phyloP scores from a whole-genome alignment of 331 rosid genomes.

The Erythrophleum ivorense region DNA sequence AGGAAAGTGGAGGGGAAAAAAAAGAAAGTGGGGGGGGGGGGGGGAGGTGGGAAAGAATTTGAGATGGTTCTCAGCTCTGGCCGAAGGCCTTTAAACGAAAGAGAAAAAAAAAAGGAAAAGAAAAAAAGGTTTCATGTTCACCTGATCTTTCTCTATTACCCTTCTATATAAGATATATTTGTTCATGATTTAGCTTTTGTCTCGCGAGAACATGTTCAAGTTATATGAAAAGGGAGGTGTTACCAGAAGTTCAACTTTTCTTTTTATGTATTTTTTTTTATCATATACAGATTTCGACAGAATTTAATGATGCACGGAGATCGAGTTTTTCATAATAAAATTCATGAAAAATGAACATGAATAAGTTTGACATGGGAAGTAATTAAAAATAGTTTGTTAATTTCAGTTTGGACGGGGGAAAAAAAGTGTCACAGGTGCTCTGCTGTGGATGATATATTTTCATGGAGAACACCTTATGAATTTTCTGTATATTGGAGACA shows the following conservation, averaged over 20 bases:
- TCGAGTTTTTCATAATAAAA: not conserved
- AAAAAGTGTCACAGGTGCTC: not conserved
- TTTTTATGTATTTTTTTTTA: no score
- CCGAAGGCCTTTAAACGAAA: constrained; percentile 74
- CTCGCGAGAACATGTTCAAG: not conserved
- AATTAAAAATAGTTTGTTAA: not conserved
- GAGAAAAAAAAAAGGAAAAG: not conserved
- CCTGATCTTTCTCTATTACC: not conserved
- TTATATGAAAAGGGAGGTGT: not conserved
- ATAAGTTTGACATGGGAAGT: not conserved
- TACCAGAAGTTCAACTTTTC: no score
- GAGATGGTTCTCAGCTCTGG: constrained; percentile 49
- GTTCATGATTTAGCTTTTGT: not conserved
- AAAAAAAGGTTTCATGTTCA: constrained; percentile 29
- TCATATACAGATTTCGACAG: no score
- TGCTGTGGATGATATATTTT: no score
- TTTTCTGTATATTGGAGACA: no score
- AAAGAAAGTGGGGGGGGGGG: no score
- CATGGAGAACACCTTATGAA: not conserved
- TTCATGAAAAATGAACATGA: not conserved
- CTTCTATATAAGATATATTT: not conserved
- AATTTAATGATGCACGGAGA: not conserved
- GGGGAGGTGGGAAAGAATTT: no score
- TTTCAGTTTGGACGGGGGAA: not conserved
- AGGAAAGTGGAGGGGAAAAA: constrained; percentile 13